Conservation (phyloP, 2,329 filamentous ascomycete species). For the Exutisphaerella laricina region DNA sequence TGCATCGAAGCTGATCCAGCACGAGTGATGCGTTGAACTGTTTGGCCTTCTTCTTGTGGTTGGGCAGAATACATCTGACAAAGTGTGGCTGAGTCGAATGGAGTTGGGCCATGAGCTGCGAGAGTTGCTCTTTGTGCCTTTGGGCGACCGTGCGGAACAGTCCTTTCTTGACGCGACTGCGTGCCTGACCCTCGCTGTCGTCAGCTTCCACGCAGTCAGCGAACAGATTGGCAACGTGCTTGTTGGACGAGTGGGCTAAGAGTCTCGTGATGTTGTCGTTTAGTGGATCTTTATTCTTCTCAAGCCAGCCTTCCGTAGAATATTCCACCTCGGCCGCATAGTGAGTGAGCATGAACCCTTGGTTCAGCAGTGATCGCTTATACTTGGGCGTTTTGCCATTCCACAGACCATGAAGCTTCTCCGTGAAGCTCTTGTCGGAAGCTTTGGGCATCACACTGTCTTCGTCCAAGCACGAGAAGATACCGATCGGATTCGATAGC, state of each 20-base stretch:
- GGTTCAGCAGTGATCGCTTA: conserved; percentile 74
- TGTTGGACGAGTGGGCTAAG: conserved; percentile 73
- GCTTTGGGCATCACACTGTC: conserved; percentile 99
- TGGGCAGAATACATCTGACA: conserved; percentile 93
- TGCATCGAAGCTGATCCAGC: conserved; percentile 93
- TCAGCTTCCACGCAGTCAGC: conserved; percentile 78
- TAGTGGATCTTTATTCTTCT: conserved; percentile 98
- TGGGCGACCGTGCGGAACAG: conserved; percentile 96
- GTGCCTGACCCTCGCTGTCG: conserved; percentile 62
- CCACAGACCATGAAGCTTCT: conserved; percentile 96
- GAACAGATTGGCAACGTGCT: conserved; percentile 79
- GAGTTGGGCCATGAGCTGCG: conserved; percentile 88
- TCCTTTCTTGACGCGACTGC: conserved; percentile 89
- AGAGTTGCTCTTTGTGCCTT: conserved; percentile 95
- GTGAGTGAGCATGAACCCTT: conserved; percentile 93
- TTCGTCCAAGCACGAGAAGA: conserved; percentile 96
- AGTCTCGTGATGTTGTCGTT: conserved; percentile 95
- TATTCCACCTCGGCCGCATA: conserved; percentile 98
- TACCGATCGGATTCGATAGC: conserved; percentile 91
- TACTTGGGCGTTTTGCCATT: conserved; percentile 95
- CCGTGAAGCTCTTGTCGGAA: conserved; percentile 92
- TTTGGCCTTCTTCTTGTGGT: conserved; percentile 96
- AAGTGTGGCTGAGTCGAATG: conserved; percentile 98
- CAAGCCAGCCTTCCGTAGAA: conserved; percentile 87
- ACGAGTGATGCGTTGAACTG: conserved; percentile 89